Evolutionary conservation across 768 basidiomycete species (phyloP), one percentile per base, ranked within the genome.

Genomic region (Lenzites betulinus): DNA sequence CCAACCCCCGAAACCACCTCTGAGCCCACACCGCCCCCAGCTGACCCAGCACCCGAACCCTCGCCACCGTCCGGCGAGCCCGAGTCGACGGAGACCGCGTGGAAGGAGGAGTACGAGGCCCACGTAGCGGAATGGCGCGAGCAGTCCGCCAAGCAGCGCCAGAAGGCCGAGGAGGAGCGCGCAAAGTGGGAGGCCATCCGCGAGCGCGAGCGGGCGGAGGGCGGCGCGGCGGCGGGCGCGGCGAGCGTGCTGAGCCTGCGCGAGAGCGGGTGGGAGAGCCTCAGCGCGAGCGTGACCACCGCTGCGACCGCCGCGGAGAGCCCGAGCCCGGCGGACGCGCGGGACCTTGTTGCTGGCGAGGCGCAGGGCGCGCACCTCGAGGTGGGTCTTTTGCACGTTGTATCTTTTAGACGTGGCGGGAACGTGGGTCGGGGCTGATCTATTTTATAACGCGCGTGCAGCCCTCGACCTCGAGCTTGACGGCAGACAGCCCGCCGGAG

Each of bases 161-260:
- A 83, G 69, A 91, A 87, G 70, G 88, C 90, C 9, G 91, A 92
- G 76, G 80, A 79, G 62, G 84, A 86, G 71, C 87, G 91, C 11
- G 80, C 80, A 43, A 78, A 80, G 62, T 93, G 89, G 90, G 90
- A 90, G 70, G 76, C 77, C 16, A 76, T 88, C 49, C 82, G 92
- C 42, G 79, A 77, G 33, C 76, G 76, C 35, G 86, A 89, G 73
- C 76, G 64, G 35, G 58, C 60, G 58, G 62, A 65, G 53, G 64
- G 52, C 44, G 54, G 64, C n/a, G n/a, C n/a, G n/a, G n/a, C n/a
- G n/a, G n/a, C n/a, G 62, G 52, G 28, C 30, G 50, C 39, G 16
- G 59, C 25, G 61, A 77, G 28, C 63, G 61, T 35, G 67, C 65
- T 2, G 66, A 73, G 58, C 23, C 28, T 74, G 69, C 33, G 74